Percentiles rank a stretch among this genome's conserved stretches.
Conservation (phyloP, 345 rosid species). For the Excoecaria agallocha region DNA sequence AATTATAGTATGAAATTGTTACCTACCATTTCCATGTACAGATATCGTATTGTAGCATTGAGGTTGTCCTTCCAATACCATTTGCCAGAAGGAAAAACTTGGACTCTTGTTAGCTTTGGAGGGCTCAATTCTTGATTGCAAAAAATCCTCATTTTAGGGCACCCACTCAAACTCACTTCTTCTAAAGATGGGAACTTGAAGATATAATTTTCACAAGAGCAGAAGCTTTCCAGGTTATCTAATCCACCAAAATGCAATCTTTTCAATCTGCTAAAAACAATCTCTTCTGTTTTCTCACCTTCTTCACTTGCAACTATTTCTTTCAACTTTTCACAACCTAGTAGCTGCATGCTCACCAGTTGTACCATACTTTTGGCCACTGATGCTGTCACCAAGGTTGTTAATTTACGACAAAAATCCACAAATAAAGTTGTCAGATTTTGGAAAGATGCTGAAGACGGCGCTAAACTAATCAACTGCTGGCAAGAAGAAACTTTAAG, state of each 20-base stretch:
- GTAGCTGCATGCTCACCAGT: conserved; percentile 12
- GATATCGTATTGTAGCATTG: conserved; percentile 4
- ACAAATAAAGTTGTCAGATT: conserved; percentile 10
- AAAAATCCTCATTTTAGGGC: conserved; percentile 4
- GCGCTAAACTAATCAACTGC: background rate
- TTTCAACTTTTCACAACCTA: conserved; percentile 6
- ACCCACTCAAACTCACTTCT: background rate
- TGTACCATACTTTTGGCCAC: conserved; percentile 18
- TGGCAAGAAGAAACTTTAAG: background rate
- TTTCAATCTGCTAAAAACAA: conserved; percentile 9
- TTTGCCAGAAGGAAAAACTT: background rate
- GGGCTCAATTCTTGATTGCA: background rate
- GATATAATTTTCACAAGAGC: background rate
- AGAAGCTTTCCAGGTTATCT: conserved; percentile 14
- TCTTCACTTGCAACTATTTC: conserved; percentile 6
- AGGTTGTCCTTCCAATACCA: conserved; percentile 7
- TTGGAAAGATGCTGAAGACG: conserved; percentile 7
- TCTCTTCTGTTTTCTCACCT: conserved; percentile 2
- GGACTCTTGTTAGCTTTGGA: background rate
- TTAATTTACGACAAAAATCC: conserved; percentile 3
- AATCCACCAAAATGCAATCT: background rate
- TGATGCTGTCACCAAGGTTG: background rate
- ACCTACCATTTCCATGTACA: background rate
- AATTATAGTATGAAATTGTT: background rate
- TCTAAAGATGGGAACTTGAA: conserved; percentile 13